Base-by-base conservation (phyloP, 164 flowering plant species). In the Stephania japonica region DNA sequence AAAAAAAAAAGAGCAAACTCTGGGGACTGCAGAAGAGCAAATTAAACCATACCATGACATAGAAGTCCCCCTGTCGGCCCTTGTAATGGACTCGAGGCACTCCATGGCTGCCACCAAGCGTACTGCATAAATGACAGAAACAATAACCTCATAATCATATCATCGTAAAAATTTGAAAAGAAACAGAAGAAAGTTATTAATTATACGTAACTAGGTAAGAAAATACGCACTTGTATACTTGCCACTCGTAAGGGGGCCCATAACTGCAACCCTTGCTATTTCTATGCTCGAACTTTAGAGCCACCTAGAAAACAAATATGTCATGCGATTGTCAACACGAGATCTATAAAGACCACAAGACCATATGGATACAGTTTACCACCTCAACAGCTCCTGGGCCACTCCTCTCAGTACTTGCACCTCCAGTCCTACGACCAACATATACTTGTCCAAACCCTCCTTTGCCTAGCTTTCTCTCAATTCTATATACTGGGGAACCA, bases 361-460 rank as follows among this genome's bases (percentile, higher is more conserved):
- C 26, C 7, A 53, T 43, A 38, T n/a, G 19, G 16, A 61, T 7
- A 42, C 26, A 63, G 64, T 43, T 24, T 27, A 16, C 18, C 27
- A 91, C 98, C 96, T 92, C 97, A n/a, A 86, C 0, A 71, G 94
- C 91, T 61, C 86, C 90, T 21, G 92, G 78, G 7, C 95, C 92
- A 49, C 76, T 77, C 74, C 88, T 75, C 44, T 84, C 94, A 73
- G 38, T 82, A 74, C 27, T 81, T 61, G 80, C 69, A 68, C 84
- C 80, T 59, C 84, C 76, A 67, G 87, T 65, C 1, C 93, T 86
- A 2, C 94, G 85, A 27, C 98, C 98, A 79, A 92, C 94, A 84
- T 89, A 91, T 0, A 93, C 98, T 76, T 93, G 98, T 12, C 98
- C 98, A 82, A 91, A 93, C 7, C 97, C 98, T 74, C 98, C 97